Base-by-base conservation (phyloP, 495 filamentous ascomycete species). In the Lepraria neglecta region DNA sequence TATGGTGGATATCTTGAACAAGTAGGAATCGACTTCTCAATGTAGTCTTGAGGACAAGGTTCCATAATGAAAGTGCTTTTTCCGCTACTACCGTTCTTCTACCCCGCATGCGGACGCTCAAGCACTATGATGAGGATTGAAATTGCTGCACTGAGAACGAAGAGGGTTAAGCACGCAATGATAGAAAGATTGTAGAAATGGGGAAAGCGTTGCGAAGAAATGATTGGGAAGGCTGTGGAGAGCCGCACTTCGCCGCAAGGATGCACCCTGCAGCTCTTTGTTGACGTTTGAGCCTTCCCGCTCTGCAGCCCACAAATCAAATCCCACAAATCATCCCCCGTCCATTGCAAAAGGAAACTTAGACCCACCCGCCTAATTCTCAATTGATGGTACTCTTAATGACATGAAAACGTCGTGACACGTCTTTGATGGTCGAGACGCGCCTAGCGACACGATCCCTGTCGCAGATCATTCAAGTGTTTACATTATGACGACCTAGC, bases 381-480 rank as follows among this genome's bases (percentile, higher is more conserved):
- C 24, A n/a, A n/a, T 3, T 47, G 11, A 6, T 27, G 24, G 4
- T 47, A n/a, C 17, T 21, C 45, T 47, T n/a, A 27, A 47, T 19
- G 24, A 14, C n/a, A 10, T 47, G 35, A 56, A 40, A 38, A 30
- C 33, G 31, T 59, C 35, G 15, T n/a, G 12, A 52, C 48, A 52
- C 48, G 48, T 52, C 30, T 10, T 60, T 27, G 10, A 43, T 51
- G 35, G 38, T 60, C 47, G 15, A 28, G 58, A 21, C 50, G 38
- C 59, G 50, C 59, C 38, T 54, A 38, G 59, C 59, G 40, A 48
- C 19, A 53, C 42, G 14, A 53, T 47, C 59, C 64, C 48, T 65
- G 64, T 43, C 55, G 64, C 46, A 53, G 59, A 65, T 63, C 64
- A 55, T 58, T 40, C 33, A 40, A 47, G 44, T 64, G 61, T 64